Percentiles rank a stretch among this genome's conserved stretches.
Evolutionary conservation across 495 filamentous ascomycete species (phyloP).

Genomic region (Letharia columbiana): DNA sequence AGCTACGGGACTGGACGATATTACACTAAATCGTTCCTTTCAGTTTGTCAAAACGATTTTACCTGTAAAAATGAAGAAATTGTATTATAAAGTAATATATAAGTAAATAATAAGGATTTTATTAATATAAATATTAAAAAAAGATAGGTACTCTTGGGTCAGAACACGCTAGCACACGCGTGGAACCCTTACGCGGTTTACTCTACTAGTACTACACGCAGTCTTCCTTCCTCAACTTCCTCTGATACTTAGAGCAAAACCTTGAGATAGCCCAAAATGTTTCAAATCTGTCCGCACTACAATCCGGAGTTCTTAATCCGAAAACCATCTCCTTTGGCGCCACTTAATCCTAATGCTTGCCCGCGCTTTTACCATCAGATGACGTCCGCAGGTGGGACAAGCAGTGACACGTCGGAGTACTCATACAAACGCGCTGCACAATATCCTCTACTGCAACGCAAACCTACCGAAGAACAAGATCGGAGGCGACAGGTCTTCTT

Average conservation of each 20-base stretch:
- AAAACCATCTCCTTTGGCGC: constrained; percentile 12
- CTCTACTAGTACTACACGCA: not conserved
- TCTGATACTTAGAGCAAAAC: not conserved
- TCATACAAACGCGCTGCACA: constrained; percentile 18
- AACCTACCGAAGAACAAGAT: constrained; percentile 21
- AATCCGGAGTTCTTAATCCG: not conserved
- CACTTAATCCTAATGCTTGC: constrained; percentile 16
- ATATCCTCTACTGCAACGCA: constrained; percentile 18
- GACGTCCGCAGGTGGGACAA: constrained; percentile 5
- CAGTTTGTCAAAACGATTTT: no score
- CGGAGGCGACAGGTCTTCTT: constrained; percentile 58
- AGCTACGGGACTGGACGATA: no score
- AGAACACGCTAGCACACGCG: constrained; percentile 6
- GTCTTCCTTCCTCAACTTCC: not conserved
- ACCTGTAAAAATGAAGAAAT: no score
- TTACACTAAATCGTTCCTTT: no score
- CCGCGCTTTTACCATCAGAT: constrained; percentile 2
- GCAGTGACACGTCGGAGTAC: not conserved
- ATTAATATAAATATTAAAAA: no score
- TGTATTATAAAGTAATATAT: no score
- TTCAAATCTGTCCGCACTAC: constrained; percentile 4
- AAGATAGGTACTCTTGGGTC: no score
- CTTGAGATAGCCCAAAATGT: constrained; percentile 13
- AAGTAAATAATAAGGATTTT: no score
- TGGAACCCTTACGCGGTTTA: not conserved